Conservation (phyloP, 768 basidiomycete genomes). For the Tephrocybe rancida region DNA sequence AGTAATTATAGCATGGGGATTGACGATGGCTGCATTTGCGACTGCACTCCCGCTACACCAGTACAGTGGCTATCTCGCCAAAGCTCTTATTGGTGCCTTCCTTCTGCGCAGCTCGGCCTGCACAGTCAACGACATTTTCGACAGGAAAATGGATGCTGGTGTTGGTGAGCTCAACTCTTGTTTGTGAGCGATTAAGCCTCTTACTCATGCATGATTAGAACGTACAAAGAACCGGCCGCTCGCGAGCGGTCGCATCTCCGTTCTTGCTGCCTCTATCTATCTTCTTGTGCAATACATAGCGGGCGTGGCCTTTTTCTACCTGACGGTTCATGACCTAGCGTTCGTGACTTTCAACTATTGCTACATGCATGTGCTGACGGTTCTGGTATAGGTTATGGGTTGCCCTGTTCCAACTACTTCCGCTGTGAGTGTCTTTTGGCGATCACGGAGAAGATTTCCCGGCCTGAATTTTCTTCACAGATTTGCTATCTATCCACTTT, state of each 20-base stretch:
- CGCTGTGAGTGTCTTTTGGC: slow-evolving; percentile 35
- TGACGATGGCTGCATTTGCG: slow-evolving; percentile 51
- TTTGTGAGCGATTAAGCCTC: not conserved
- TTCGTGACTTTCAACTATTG: slow-evolving; percentile 5
- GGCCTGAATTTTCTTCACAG: slow-evolving; percentile 17
- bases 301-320: slow-evolving; percentile 40
- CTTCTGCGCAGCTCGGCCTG: slow-evolving; percentile 51
- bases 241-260: slow-evolving; percentile 49
- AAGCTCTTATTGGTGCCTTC: slow-evolving; percentile 42
- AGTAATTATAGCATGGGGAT: slow-evolving; percentile 41
- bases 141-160: slow-evolving; percentile 51
- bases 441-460: not conserved
- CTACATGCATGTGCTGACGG: not conserved
- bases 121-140: slow-evolving; percentile 59
- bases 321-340: slow-evolving; percentile 17
- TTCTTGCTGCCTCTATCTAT: slow-evolving; percentile 40
- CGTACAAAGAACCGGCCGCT: slow-evolving; percentile 51
- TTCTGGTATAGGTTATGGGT: slow-evolving; percentile 35
- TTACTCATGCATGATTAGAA: slow-evolving; percentile 29
- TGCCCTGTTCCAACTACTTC: slow-evolving; percentile 47
- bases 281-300: slow-evolving; percentile 42
- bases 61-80: slow-evolving; percentile 33
- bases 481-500: slow-evolving; percentile 50
- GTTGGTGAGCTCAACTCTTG: slow-evolving; percentile 42
- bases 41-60: slow-evolving; percentile 28